Percentiles rank a stretch among this genome's conserved stretches.
phyloP scores from a whole-genome alignment of 805 yeast genomes.

The Cyberlindnera mrakii region DNA sequence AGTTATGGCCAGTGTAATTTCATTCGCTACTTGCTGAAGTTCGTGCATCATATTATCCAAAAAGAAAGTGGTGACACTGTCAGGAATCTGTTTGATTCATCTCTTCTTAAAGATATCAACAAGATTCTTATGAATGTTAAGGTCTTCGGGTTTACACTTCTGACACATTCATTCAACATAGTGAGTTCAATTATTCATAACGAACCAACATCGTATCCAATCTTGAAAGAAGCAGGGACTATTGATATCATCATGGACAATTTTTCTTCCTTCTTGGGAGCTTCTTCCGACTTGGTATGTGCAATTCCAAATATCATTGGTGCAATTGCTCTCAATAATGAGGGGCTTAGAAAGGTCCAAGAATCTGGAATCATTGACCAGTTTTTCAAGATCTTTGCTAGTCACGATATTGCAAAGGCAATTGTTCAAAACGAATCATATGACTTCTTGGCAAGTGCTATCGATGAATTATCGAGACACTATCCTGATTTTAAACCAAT shows the following conservation, averaged over 20 bases:
- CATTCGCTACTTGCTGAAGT: conserved; percentile 53
- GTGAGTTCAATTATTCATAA: conserved; percentile 72
- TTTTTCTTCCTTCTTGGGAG: conserved; percentile 49
- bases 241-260: conserved; percentile 58
- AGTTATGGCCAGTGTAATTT: conserved; percentile 55
- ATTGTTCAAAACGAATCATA: conserved; percentile 48
- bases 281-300: conserved; percentile 50
- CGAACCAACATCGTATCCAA: conserved; percentile 84
- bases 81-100: conserved; percentile 81
- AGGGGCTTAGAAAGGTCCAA: conserved; percentile 57
- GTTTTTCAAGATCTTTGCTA: conserved; percentile 46
- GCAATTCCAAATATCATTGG: conserved; percentile 72
- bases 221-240: conserved; percentile 71
- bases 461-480: conserved; percentile 81
- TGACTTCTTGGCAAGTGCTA: conserved; percentile 52
- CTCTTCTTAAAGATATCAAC: conserved; percentile 57
- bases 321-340: conserved; percentile 72
- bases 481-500: conserved; percentile 65
- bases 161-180: conserved; percentile 56
- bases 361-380: conserved; percentile 32
- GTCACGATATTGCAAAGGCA: conserved; percentile 44
- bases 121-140: conserved; percentile 49
- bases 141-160: conserved; percentile 61
- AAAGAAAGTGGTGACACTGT: conserved; percentile 80
- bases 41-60: conserved; percentile 57